Evolutionary conservation across 192 early-diverging fungal genomes (phyloP), one percentile per base, ranked within the genome.

Genomic region (Geranomyces variabilis): DNA sequence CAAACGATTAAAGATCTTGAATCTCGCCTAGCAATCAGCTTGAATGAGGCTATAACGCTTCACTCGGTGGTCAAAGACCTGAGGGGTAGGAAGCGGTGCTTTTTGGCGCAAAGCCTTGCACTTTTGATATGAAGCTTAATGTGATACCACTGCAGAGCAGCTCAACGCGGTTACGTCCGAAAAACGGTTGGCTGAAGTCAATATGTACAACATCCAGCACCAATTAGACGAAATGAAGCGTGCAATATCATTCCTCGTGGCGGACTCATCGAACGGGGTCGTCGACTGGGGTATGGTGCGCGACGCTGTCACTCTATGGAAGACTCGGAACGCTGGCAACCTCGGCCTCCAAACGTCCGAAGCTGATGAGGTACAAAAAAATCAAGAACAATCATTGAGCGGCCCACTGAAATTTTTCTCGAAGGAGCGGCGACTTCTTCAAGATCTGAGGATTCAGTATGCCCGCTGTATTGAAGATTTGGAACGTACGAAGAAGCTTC

Each of bases 401-500:
- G 36, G 36, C 21, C 30, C 66, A 41, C 10, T 41, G 36, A 41
- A 41, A 3, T 21, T 34, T 34, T 73, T 15, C n/a, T 26, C 43
- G 6, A 30, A 86, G 81, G 81, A 87, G 26, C 86, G 79, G 67
- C 66, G 80, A 33, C 24, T 81, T 13, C 69, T 88, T 7, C 81
- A 86, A 69, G 80, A 88, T 14, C 66, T 88, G 43, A 61, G 81
- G 15, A 48, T 82, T 19, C 81, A 87, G 65, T 81, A 84, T 63
- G 80, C 87, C 0, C 83, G 83, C 29, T 83, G 81, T 66, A 74
- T 80, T n/a, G 75, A 80, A 51, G 87, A 88, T 46, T 67, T 88
- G 44, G 85, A 87, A 26, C 83, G 79, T 53, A 76, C 79, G 7
- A 66, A 70, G 6, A 85, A 83, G 55, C 67, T 88, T 14, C 57